Percentiles rank a stretch among this genome's conserved stretches.
Evolutionary conservation across 768 basidiomycete genomes (phyloP).

Genomic region (Hirschioporus abietinus): DNA sequence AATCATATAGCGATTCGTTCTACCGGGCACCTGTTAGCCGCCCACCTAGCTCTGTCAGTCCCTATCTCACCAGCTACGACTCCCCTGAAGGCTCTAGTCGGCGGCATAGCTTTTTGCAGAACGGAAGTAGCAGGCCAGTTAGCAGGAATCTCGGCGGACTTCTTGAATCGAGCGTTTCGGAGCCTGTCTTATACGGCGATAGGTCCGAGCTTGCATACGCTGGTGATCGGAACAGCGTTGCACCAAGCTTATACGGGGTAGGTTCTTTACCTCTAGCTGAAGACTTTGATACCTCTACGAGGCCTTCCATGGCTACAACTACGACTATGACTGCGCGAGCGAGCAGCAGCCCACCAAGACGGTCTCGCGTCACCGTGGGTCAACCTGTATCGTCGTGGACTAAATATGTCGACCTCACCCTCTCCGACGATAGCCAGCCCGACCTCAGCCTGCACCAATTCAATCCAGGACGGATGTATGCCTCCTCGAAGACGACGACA

Average conservation of each 20-base stretch:
- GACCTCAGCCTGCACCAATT: neutral
- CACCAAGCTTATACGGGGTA: neutral
- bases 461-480: neutral
- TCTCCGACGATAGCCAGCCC: neutral
- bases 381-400: neutral
- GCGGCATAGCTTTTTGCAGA: neutral
- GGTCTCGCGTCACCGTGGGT: neutral
- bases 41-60: neutral
- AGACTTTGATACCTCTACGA: neutral
- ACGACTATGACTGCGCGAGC: neutral
- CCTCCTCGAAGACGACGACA: neutral
- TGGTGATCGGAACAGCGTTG: neutral
- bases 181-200: neutral
- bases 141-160: neutral
- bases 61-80: neutral
- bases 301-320: neutral
- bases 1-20: conserved; percentile 26
- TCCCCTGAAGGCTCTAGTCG: neutral
- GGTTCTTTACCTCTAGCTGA: neutral
- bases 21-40: conserved; percentile 11
- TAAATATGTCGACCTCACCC: neutral
- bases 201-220: neutral
- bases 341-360: neutral
- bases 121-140: neutral
- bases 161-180: neutral